Base-by-base conservation (phyloP, 768 basidiomycete species). In the Trametes sanguinea region DNA sequence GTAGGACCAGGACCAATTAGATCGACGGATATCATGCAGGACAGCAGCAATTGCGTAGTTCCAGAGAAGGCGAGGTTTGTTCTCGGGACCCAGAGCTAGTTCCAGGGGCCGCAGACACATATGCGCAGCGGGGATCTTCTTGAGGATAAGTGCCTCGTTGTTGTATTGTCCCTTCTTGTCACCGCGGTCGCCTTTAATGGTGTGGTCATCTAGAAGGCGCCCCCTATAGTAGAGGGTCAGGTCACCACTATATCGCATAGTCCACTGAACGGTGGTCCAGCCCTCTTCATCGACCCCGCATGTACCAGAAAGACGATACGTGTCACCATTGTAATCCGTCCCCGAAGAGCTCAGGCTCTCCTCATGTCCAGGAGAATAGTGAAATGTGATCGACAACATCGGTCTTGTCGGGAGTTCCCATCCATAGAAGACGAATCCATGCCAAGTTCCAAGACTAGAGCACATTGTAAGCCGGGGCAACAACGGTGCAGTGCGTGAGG, bases 1-100 rank as follows among this genome's bases (percentile, higher is more conserved):
- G 57, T 59, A 66, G 4, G 61, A 22, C 68, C 66, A 66, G 27
- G 61, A 50, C 64, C 68, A 69, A 4, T 33, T 27, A 33, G 51
- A 37, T 10, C 62, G 57, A 4, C 60, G 63, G 14, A 69, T 35
- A 13, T 63, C 55, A 40, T 53, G 32, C 27, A 50, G 14, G 22
- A 62, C 42, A 6, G 62, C 62, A 13, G 33, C n/a, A 7, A 64
- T 53, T 6, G 68, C 68, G 47, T 52, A 65, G 6, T 11, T 43
- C 68, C 68, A 69, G 22, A 59, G 39, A 9, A 42, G 48, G 3
- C 48, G 52, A 6, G 62, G 42, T 35, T 40, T 59, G 33, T 62
- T 54, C 7, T 32, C 42, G 2, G 51, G 30, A 10, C 8, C 4
- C 4, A 67, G 33, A 33, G 13, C 32, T 3, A 16, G n/a, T 4